phyloP scores from a whole-genome alignment of 805 yeast genomes.

The Saturnispora silvae region DNA sequence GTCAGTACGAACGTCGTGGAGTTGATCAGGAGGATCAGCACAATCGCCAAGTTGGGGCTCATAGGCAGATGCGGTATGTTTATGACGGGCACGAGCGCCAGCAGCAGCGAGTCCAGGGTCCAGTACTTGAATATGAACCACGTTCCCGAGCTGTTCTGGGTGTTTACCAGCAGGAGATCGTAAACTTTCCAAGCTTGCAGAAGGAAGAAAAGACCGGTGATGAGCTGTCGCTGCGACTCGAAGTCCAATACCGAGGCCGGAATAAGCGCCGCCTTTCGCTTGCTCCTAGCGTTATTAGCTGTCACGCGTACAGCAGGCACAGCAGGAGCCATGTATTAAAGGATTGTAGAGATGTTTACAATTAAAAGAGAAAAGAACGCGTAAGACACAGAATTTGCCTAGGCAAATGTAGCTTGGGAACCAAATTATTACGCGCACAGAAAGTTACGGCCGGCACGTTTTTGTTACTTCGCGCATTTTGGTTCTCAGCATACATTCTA shows the following conservation, averaged over 20 bases:
- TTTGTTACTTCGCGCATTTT: too few relatives aligned
- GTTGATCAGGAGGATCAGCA: slow-evolving; percentile 38
- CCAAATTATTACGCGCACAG: too few relatives aligned
- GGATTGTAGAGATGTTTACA: not conserved
- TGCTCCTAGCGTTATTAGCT: too few relatives aligned
- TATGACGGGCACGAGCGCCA: slow-evolving; percentile 63
- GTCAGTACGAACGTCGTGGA: slow-evolving; percentile 44
- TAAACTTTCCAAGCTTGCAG: slow-evolving; percentile 84
- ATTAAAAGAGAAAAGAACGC: not conserved
- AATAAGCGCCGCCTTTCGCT: slow-evolving; percentile 33
- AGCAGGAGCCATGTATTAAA: too few relatives aligned
- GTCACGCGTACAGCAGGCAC: too few relatives aligned
- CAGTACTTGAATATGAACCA: slow-evolving; percentile 59
- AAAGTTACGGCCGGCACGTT: too few relatives aligned
- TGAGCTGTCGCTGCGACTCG: slow-evolving; percentile 65
- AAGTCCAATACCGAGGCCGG: slow-evolving; percentile 59
- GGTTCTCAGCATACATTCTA: too few relatives aligned
- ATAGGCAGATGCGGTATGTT: slow-evolving; percentile 54
- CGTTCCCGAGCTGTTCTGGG: slow-evolving; percentile 17
- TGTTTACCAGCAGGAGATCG: slow-evolving; percentile 52
- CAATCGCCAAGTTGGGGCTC: slow-evolving; percentile 13
- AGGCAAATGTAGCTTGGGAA: too few relatives aligned
- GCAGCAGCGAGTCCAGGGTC: slow-evolving; percentile 57
- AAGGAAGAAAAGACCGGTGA: slow-evolving; percentile 53
- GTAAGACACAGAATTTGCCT: not conserved